Percentiles rank a stretch among this genome's conserved stretches.
Conservation (phyloP, 2,329 filamentous ascomycete species). For the Myriosclerotinia curreyana region DNA sequence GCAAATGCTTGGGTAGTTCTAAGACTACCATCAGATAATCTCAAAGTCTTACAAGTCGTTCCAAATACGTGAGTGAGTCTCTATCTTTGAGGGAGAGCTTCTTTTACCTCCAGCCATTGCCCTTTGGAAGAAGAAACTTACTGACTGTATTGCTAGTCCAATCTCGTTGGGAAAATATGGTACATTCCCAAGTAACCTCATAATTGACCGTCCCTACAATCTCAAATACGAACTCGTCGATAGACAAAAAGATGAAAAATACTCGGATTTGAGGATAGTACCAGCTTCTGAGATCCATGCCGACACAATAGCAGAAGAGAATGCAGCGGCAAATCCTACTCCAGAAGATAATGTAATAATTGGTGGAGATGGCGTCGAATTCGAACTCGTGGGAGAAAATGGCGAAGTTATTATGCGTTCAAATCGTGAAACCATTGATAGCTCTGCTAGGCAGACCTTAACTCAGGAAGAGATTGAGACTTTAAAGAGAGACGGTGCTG, state of each 20-base stretch:
- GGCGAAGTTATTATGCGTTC: slow-evolving; percentile 54
- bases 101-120: slow-evolving; percentile 11
- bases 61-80: slow-evolving; percentile 56
- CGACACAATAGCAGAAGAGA: slow-evolving; percentile 61
- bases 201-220: slow-evolving; percentile 88
- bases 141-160: slow-evolving; percentile 52
- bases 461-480: slow-evolving; percentile 68
- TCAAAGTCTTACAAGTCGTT: slow-evolving; percentile 55
- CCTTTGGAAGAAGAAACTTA: neutral
- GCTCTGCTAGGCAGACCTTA: slow-evolving; percentile 69
- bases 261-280: slow-evolving; percentile 72
- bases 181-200: slow-evolving; percentile 80
- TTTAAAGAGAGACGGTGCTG: slow-evolving; percentile 68
- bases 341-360: slow-evolving; percentile 45
- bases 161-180: slow-evolving; percentile 93
- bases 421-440: slow-evolving; percentile 58
- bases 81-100: slow-evolving; percentile 30
- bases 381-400: slow-evolving; percentile 47
- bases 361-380: slow-evolving; percentile 45
- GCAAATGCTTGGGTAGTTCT: slow-evolving; percentile 60
- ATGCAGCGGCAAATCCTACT: slow-evolving; percentile 43
- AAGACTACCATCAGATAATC: slow-evolving; percentile 56
- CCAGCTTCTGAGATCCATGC: slow-evolving; percentile 79
- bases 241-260: slow-evolving; percentile 59
- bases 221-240: slow-evolving; percentile 88